Conservation (phyloP, 345 rosid genomes). For the Erucastrum elatum region DNA sequence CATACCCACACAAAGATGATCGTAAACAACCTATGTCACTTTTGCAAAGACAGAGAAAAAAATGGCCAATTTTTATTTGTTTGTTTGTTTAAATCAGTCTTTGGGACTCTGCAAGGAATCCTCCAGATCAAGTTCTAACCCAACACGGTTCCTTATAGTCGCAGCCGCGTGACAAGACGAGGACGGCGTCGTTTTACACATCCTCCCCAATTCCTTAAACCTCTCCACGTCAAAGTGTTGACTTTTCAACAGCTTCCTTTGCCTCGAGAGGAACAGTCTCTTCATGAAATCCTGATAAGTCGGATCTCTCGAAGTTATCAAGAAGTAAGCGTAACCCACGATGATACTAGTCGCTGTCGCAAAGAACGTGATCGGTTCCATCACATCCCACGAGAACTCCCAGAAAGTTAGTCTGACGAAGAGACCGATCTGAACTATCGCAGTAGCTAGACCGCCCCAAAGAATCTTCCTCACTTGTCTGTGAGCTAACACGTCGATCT, state of each 20-base stretch:
- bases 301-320: conserved; percentile 36
- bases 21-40: conserved; percentile 7
- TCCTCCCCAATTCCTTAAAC: conserved; percentile 65
- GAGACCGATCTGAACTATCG: conserved; percentile 61
- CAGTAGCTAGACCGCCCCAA: conserved; percentile 67
- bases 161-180: conserved; percentile 50
- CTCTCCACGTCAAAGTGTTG: conserved; percentile 62
- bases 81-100: conserved; percentile 33
- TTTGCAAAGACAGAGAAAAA: neutral
- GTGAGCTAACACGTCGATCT: conserved; percentile 81
- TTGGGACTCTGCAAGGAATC: conserved; percentile 55
- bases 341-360: conserved; percentile 69
- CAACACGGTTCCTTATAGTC: conserved; percentile 60
- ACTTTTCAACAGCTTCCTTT: conserved; percentile 68
- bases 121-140: conserved; percentile 67
- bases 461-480: conserved; percentile 82
- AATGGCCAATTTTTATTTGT: neutral
- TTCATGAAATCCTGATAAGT: conserved; percentile 91
- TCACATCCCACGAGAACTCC: conserved; percentile 48
- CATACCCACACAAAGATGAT: neutral
- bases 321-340: conserved; percentile 85
- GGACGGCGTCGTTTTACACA: conserved; percentile 50
- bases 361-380: conserved; percentile 34
- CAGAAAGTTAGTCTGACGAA: conserved; percentile 92
- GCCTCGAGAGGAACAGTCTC: conserved; percentile 84